Percentiles rank a stretch among this genome's conserved stretches.
Evolutionary conservation across 202 grass and related monocot species (phyloP).

Genomic region (Panicum hallii): DNA sequence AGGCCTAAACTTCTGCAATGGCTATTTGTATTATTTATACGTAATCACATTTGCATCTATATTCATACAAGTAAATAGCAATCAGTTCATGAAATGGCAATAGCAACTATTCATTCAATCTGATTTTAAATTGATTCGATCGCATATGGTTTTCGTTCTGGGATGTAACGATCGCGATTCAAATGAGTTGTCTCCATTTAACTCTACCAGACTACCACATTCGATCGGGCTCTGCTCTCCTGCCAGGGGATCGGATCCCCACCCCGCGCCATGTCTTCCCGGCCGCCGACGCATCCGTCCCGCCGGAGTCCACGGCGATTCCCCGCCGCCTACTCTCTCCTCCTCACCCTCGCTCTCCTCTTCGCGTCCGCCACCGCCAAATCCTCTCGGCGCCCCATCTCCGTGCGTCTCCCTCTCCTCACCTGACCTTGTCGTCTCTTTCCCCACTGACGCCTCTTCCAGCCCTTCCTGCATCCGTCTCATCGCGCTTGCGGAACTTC

Average conservation of each 20-base stretch:
- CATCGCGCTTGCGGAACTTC: conserved; percentile 13
- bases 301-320: conserved; percentile 24
- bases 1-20: not conserved
- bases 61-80: no score
- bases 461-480: not conserved
- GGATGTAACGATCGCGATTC: not conserved
- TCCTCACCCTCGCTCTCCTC: conserved; percentile 47
- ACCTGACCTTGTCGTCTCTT: not conserved
- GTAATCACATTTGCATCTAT: not conserved
- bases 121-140: not conserved
- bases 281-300: conserved; percentile 4
- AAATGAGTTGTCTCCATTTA: not conserved
- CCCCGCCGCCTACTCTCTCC: conserved; percentile 32
- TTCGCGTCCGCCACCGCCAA: conserved; percentile 55
- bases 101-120: not conserved
- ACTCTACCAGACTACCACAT: no score
- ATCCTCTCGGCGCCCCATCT: conserved; percentile 69
- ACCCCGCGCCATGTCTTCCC: conserved; percentile 40
- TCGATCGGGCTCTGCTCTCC: not conserved
- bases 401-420: conserved; percentile 49
- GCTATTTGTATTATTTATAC: not conserved
- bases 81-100: no score
- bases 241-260: conserved; percentile 7
- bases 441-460: not conserved
- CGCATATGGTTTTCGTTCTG: no score